Evolutionary conservation across 495 filamentous ascomycete species (phyloP).

Genomic region (Neurospora sp.): DNA sequence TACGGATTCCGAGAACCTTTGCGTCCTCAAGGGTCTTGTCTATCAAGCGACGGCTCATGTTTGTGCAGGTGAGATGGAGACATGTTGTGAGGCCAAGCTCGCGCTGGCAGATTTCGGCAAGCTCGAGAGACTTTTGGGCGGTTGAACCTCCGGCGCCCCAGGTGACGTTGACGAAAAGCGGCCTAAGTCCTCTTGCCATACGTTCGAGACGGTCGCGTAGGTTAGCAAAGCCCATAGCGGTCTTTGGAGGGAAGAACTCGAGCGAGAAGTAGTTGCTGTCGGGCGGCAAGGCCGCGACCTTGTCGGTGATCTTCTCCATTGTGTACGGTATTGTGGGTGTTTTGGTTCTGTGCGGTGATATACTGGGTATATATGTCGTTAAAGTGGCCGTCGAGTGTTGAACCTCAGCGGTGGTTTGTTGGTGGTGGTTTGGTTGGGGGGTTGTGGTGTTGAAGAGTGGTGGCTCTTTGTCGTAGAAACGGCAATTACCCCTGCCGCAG

Average conservation of each 20-base stretch:
- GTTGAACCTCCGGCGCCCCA: constrained; percentile 97
- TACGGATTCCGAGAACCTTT: constrained; percentile 85
- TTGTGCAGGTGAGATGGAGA: constrained; percentile 93
- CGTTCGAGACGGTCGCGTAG: constrained; percentile 86
- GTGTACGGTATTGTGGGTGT: constrained; percentile 1
- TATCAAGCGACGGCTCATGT: constrained; percentile 80
- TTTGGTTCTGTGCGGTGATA: not conserved
- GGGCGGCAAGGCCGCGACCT: constrained; percentile 81
- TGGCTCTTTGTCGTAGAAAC: not conserved
- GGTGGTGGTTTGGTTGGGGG: not conserved
- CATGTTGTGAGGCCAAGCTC: constrained; percentile 90
- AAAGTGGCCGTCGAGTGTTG: not conserved
- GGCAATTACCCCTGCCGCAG: not conserved
- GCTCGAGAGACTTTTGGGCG: constrained; percentile 76
- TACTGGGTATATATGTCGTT: not conserved
- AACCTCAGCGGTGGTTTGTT: not conserved
- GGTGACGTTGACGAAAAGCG: constrained; percentile 92
- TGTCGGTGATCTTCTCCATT: constrained; percentile 94
- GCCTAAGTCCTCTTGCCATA: constrained; percentile 83
- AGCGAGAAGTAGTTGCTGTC: constrained; percentile 85
- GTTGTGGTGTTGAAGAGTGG: not conserved
- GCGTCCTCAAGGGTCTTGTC: constrained; percentile 87
- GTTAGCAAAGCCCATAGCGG: constrained; percentile 85
- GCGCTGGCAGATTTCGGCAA: constrained; percentile 91
- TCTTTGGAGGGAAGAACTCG: constrained; percentile 99